Evolutionary conservation across 371 early-diverging fungal species (phyloP).

Genomic region (Mortierella sp.): DNA sequence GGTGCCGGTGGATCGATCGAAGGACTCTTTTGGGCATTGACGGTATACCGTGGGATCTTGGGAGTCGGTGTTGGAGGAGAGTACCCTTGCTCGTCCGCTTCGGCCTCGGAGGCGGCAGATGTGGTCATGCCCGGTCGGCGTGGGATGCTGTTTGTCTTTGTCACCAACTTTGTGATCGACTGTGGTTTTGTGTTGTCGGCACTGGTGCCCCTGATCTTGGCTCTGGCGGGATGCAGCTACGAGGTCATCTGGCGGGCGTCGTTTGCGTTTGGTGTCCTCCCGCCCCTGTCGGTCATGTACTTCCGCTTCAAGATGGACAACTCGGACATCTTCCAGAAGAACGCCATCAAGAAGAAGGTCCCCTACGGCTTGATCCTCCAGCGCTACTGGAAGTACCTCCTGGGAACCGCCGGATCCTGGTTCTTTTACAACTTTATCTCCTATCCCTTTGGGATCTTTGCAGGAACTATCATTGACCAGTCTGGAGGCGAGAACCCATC

Average conservation of each 20-base stretch:
- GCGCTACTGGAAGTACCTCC: constrained; percentile 67
- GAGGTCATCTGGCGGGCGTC: constrained; percentile 63
- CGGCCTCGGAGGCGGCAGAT: constrained; percentile 70
- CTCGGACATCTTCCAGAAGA: constrained; percentile 60
- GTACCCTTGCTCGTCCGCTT: constrained; percentile 66
- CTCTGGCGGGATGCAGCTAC: constrained; percentile 56
- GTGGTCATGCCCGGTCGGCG: constrained; percentile 62
- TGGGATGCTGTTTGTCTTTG: constrained; percentile 64
- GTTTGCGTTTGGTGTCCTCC: constrained; percentile 64
- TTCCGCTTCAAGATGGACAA: constrained; percentile 68
- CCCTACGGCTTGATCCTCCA: constrained; percentile 68
- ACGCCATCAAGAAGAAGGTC: constrained; percentile 61
- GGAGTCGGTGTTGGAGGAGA: constrained; percentile 66
- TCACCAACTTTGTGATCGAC: constrained; percentile 66
- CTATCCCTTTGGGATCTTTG: constrained; percentile 66
- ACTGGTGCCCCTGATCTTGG: constrained; percentile 63
- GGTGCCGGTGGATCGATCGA: constrained; percentile 31
- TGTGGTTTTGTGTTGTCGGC: constrained; percentile 69
- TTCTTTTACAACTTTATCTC: constrained; percentile 73
- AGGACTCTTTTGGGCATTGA: constrained; percentile 70
- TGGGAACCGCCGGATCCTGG: constrained; percentile 66
- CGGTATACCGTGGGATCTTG: constrained; percentile 64
- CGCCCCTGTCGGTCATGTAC: constrained; percentile 67
- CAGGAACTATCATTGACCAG: constrained; percentile 63
- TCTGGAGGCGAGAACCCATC: constrained; percentile 51